Evolutionary conservation across 192 early-diverging fungal species (phyloP).

Genomic region (Umbelopsis sp.): DNA sequence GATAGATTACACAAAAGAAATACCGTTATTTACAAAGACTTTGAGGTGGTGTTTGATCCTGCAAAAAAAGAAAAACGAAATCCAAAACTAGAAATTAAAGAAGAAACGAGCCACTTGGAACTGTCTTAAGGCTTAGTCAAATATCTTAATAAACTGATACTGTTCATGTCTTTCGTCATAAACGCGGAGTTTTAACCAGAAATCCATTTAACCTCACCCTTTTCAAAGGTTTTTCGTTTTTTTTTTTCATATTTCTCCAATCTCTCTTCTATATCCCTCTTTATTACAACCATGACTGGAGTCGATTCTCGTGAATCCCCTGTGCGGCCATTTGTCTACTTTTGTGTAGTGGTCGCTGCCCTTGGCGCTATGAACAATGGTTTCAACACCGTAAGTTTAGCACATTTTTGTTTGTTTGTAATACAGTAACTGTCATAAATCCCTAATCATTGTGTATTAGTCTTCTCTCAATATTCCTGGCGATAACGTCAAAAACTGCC

Average conservation of each 20-base stretch:
- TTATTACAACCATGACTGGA: conserved; percentile 2
- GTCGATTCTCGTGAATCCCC: conserved; percentile 29
- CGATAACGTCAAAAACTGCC: conserved; percentile 56
- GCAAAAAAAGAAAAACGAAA: not conserved
- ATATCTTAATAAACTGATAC: not conserved
- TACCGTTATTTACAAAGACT: not conserved
- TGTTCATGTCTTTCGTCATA: conserved; percentile 11
- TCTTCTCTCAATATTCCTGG: conserved; percentile 57
- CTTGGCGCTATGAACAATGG: conserved; percentile 38
- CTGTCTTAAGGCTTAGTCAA: not conserved
- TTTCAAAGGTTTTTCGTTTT: not conserved
- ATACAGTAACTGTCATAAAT: not conserved
- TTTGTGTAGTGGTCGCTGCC: conserved; percentile 30
- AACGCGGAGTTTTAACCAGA: not conserved
- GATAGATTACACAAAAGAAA: not conserved
- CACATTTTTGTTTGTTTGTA: not conserved
- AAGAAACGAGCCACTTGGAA: not conserved
- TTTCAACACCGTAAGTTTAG: conserved; percentile 30
- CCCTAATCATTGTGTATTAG: not conserved
- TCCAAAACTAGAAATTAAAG: no score
- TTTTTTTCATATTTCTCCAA: not conserved
- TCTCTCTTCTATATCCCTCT: not conserved
- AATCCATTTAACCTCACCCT: conserved; percentile 4
- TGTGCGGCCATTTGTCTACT: conserved; percentile 24
- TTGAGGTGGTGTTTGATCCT: not conserved